Evolutionary conservation across 1,284 basidiomycete species (phyloP).

Genomic region (Leccinum laetum): DNA sequence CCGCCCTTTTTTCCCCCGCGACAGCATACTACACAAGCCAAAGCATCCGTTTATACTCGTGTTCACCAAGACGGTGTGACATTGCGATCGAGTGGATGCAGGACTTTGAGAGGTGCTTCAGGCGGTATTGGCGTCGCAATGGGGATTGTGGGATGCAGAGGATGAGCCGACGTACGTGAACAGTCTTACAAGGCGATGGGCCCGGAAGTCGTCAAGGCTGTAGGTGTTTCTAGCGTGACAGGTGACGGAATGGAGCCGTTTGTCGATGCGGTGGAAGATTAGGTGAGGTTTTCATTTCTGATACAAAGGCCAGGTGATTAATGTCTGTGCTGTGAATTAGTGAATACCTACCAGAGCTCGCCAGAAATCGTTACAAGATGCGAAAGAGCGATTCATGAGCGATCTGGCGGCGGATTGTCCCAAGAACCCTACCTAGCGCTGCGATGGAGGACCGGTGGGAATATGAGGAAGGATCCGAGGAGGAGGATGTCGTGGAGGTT

Average conservation of each 20-base stretch:
- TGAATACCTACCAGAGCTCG: slow-evolving; percentile 91
- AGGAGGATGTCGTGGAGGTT: slow-evolving; percentile 54
- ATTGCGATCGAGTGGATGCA: too few relatives aligned
- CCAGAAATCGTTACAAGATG: slow-evolving; percentile 64
- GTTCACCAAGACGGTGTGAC: too few relatives aligned
- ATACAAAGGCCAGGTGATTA: slow-evolving; percentile 8
- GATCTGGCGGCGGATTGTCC: slow-evolving; percentile 80
- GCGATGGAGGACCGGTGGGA: slow-evolving; percentile 53
- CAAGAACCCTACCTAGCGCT: slow-evolving; percentile 40
- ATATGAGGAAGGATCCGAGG: slow-evolving; percentile 52
- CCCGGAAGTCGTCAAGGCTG: slow-evolving; percentile 62
- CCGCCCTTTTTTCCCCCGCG: not conserved
- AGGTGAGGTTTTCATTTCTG: slow-evolving; percentile 48
- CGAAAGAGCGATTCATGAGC: slow-evolving; percentile 79
- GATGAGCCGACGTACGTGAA: slow-evolving; percentile 98
- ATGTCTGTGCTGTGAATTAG: slow-evolving; percentile 38
- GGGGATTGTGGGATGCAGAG: slow-evolving; percentile 70
- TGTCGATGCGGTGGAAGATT: slow-evolving; percentile 79
- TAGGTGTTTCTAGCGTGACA: slow-evolving; percentile 95
- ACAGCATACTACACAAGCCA: too few relatives aligned
- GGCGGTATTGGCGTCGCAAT: slow-evolving; percentile 64
- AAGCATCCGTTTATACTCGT: slow-evolving; percentile 48
- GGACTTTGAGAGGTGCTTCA: slow-evolving; percentile 55
- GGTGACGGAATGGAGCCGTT: slow-evolving; percentile 92
- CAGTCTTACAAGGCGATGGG: slow-evolving; percentile 84